Conservation (phyloP, 345 rosid species). For the Raphanus raphanistrum region DNA sequence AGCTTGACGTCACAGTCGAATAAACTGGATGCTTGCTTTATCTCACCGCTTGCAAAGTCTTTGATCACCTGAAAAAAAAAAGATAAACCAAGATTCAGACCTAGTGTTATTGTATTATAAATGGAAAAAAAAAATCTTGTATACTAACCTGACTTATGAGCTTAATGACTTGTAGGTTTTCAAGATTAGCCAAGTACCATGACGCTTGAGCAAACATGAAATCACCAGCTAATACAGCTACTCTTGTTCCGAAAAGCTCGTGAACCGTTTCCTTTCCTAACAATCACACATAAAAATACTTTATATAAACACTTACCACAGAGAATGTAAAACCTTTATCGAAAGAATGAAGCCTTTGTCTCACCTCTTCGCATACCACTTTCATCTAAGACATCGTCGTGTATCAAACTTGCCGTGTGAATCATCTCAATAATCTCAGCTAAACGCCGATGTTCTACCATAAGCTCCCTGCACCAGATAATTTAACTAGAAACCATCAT, state of each 20-base stretch:
- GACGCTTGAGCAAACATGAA: constrained; percentile 99
- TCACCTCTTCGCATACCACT: constrained; percentile 95
- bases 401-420: constrained; percentile 97
- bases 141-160: constrained; percentile 85
- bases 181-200: constrained; percentile 96
- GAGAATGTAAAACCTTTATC: not conserved
- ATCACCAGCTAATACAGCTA: constrained; percentile 90
- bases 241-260: constrained; percentile 79
- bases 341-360: not conserved
- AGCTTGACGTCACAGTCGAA: constrained; percentile 82
- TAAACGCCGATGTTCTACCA: constrained; percentile 73
- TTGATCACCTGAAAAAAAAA: constrained; percentile 71
- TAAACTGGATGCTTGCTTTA: constrained; percentile 91
- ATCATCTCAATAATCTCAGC: constrained; percentile 99
- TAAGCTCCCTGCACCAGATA: constrained; percentile 63
- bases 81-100: constrained; percentile 18
- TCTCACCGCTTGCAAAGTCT: constrained; percentile 98
- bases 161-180: constrained; percentile 89
- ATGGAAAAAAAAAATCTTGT: not conserved
- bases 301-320: not conserved
- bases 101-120: not conserved
- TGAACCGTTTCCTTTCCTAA: constrained; percentile 89
- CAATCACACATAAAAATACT: not conserved
- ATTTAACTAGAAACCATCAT: constrained; percentile 14
- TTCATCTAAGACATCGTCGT: constrained; percentile 93